phyloP scores from a whole-genome alignment of 495 filamentous ascomycete genomes.

The Penicillium cinerascens region DNA sequence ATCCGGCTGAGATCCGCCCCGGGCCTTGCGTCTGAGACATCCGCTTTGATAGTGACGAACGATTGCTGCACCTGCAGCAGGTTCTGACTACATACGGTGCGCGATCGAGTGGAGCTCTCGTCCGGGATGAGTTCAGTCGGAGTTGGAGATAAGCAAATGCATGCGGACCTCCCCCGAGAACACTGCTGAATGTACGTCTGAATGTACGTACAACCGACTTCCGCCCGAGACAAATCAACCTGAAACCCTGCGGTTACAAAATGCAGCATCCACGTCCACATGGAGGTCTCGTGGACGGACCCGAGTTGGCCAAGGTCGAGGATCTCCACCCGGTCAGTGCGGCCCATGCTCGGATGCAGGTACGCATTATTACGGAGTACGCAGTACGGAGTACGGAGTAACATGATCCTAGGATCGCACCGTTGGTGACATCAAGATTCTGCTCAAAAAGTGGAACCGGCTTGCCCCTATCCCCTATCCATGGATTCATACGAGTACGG shows the following conservation, averaged over 20 bases:
- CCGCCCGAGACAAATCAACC: slow-evolving; percentile 3
- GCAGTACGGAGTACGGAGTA: no score
- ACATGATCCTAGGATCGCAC: background rate
- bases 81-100: slow-evolving; percentile 1
- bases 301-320: background rate
- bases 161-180: no score
- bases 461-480: background rate
- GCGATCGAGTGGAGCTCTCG: slow-evolving; percentile 4
- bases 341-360: slow-evolving; percentile 13
- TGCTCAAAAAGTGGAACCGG: background rate
- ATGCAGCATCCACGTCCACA: slow-evolving; percentile 22
- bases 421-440: slow-evolving; percentile 1
- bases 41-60: slow-evolving; percentile 11
- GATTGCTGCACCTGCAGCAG: slow-evolving; percentile 12
- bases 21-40: slow-evolving; percentile 21
- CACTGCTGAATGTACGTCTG: no score
- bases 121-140: background rate
- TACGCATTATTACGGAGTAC: background rate
- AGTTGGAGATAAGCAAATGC: no score
- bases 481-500: background rate
- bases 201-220: no score
- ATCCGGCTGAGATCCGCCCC: slow-evolving; percentile 14
- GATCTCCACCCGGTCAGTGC: slow-evolving; percentile 17
- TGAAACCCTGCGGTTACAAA: slow-evolving; percentile 14
- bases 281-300: slow-evolving; percentile 29